These are phyloP conservation scores for Paraphaeosphaeria sporulosa DNA, from an alignment of 2,329 filamentous ascomycete genomes.

Conservation along the genomic window DNA sequence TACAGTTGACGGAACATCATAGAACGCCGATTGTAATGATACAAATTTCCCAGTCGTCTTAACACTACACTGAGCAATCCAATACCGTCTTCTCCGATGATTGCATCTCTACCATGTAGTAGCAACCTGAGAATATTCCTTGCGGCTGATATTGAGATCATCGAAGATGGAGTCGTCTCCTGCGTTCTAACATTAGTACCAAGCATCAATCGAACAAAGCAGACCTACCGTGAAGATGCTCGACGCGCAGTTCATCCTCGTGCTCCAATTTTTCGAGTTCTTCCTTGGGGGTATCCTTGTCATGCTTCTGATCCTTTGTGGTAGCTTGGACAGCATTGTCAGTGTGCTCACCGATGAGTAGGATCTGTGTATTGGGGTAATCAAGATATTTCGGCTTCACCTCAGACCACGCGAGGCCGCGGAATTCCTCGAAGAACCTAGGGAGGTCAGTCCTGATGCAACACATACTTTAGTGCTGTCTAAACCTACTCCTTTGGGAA, in stretches of 20 bases:
- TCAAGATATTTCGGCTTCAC: constrained; percentile 77
- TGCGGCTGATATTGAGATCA: constrained; percentile 66
- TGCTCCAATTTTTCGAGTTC: constrained; percentile 78
- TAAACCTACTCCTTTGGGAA: constrained; percentile 72
- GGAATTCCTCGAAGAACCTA: constrained; percentile 75
- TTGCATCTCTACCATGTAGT: constrained; percentile 41
- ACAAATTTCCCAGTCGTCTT: neutral
- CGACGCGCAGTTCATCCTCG: constrained; percentile 73
- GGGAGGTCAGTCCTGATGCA: constrained; percentile 21
- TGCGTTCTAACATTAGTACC: constrained; percentile 26
- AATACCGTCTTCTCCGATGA: too few species aligned
- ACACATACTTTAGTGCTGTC: neutral
- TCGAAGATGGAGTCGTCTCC: constrained; percentile 68
- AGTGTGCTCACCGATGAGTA: constrained; percentile 76
- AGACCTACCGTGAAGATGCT: constrained; percentile 58
- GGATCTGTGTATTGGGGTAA: constrained; percentile 76
- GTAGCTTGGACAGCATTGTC: constrained; percentile 65
- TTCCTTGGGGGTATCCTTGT: constrained; percentile 70
- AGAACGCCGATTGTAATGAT: neutral
- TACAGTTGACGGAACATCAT: neutral
- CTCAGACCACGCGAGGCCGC: constrained; percentile 75
- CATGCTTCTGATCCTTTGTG: constrained; percentile 63
- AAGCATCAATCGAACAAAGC: too few species aligned
- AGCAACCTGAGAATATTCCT: constrained; percentile 62
- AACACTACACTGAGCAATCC: neutral